Conservation (phyloP, 345 rosid species). For the Toxicodendron radicans region DNA sequence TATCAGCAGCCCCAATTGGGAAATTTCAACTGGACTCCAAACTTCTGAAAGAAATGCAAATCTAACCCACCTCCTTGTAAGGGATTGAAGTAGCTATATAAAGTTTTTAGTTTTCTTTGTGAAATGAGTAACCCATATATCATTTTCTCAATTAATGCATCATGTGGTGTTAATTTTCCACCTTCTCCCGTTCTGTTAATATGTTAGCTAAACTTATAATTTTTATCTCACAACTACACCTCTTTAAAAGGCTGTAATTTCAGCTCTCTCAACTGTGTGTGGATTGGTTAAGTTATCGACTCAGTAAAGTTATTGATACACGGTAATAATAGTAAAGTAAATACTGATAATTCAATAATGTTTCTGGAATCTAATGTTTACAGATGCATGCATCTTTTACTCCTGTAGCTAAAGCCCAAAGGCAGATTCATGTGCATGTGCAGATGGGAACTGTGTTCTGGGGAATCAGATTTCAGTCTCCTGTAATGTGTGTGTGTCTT, state of each 20-base stretch:
- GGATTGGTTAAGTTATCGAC: too few species aligned
- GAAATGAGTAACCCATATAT: conserved; percentile 28
- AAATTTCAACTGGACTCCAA: conserved; percentile 86
- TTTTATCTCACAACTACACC: background rate
- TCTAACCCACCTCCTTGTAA: conserved; percentile 40
- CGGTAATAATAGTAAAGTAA: too few species aligned
- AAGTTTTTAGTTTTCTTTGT: conserved; percentile 31
- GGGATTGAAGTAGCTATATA: conserved; percentile 44
- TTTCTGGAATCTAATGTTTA: too few species aligned
- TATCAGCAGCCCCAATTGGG: conserved; percentile 93
- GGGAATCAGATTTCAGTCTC: background rate
- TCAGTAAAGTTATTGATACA: too few species aligned
- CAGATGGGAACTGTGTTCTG: background rate
- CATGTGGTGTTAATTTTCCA: conserved; percentile 14
- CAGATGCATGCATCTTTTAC: background rate
- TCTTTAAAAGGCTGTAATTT: background rate
- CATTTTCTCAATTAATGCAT: conserved; percentile 21
- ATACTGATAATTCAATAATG: too few species aligned
- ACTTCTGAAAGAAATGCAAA: conserved; percentile 54
- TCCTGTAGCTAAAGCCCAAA: background rate
- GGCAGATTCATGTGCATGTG: background rate
- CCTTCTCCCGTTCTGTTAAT: background rate
- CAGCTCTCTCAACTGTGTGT: background rate
- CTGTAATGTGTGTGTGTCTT: background rate
- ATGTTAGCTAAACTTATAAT: background rate